A percentile compares a stretch with the other conserved stretches of the same genome.
Conservation (phyloP, 2,329 filamentous ascomycete genomes). For the Colletotrichum melonis region DNA sequence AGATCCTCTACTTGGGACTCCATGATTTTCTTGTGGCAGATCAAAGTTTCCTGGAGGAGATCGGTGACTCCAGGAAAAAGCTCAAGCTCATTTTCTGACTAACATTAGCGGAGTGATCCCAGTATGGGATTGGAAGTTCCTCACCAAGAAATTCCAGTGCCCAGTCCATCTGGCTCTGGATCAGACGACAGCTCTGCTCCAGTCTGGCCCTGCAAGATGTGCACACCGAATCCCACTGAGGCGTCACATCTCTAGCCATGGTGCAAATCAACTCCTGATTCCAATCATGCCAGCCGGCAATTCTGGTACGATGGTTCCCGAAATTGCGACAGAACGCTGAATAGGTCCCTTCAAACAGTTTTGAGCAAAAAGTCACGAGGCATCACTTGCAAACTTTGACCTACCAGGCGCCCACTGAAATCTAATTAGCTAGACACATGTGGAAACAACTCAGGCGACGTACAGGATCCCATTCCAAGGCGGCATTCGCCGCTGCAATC, state of each 20-base stretch:
- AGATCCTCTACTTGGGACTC: slow-evolving; percentile 41
- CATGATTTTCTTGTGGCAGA: slow-evolving; percentile 43
- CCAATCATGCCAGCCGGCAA: slow-evolving; percentile 50
- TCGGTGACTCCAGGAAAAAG: neutral
- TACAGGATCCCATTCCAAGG: too few species aligned
- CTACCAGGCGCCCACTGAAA: neutral
- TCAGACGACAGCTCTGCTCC: slow-evolving; percentile 22
- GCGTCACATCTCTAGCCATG: slow-evolving; percentile 48
- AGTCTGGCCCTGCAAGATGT: neutral
- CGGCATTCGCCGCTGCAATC: slow-evolving; percentile 41
- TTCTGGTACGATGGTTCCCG: slow-evolving; percentile 48
- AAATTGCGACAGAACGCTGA: slow-evolving; percentile 55
- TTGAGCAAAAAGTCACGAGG: neutral
- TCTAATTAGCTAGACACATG: too few species aligned
- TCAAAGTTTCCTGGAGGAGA: slow-evolving; percentile 41
- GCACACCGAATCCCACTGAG: slow-evolving; percentile 44
- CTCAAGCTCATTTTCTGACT: neutral
- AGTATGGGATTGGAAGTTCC: neutral
- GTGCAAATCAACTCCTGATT: slow-evolving; percentile 54
- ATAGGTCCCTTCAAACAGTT: slow-evolving; percentile 45
- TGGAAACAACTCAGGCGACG: accelerated
- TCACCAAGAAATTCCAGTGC: slow-evolving; percentile 37
- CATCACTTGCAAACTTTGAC: neutral
- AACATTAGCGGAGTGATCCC: too few species aligned
- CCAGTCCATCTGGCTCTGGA: neutral